Evolutionary conservation across 768 basidiomycete genomes (phyloP).

Genomic region (Pleurotus pulmonarius): DNA sequence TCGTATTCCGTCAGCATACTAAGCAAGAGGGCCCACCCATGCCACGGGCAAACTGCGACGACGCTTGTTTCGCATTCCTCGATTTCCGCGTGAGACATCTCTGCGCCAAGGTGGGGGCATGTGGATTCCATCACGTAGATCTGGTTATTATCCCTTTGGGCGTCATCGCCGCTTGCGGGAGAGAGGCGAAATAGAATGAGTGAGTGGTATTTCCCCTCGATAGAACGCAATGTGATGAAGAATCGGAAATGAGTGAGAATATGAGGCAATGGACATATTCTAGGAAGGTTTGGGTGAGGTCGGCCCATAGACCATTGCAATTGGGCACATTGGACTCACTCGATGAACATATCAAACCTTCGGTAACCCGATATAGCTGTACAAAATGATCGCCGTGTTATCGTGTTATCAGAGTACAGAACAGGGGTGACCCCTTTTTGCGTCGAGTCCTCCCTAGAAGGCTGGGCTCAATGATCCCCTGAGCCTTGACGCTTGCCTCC

Average conservation of each 20-base stretch:
- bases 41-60: constrained; percentile 76
- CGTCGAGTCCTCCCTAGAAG: too few species aligned
- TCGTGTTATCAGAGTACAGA: too few species aligned
- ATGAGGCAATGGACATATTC: constrained; percentile 39
- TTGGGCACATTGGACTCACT: too few species aligned
- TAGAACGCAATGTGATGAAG: constrained; percentile 56
- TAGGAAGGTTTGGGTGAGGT: constrained; percentile 11
- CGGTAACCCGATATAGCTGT: too few species aligned
- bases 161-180: constrained; percentile 16
- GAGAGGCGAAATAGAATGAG: constrained; percentile 65
- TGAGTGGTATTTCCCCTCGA: constrained; percentile 54
- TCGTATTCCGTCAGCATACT: background rate
- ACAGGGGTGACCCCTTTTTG: too few species aligned
- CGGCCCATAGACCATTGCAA: too few species aligned
- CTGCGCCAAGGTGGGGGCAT: constrained; percentile 80
- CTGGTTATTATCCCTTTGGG: constrained; percentile 22
- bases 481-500: too few species aligned
- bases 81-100: constrained; percentile 78
- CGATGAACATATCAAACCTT: too few species aligned
- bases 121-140: constrained; percentile 79
- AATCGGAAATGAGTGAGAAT: constrained; percentile 58
- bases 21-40: constrained; percentile 38
- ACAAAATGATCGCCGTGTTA: too few species aligned
- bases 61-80: constrained; percentile 58
- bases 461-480: too few species aligned